These are phyloP conservation scores for Albizia julibrissin DNA, from an alignment of 306 rosid species.

Conservation along the genomic window DNA sequence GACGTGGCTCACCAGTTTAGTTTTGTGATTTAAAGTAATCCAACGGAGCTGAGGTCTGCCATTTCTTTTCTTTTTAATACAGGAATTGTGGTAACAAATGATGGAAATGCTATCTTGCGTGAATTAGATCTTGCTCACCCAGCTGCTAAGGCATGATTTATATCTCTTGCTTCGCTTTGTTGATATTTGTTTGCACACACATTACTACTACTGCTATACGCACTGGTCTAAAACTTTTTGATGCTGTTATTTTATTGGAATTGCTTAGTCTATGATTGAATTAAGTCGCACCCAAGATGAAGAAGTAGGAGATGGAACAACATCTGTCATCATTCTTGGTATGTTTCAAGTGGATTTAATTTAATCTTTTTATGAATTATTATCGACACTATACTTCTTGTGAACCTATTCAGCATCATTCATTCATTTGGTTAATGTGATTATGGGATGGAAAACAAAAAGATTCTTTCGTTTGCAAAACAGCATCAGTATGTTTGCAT, in stretches of 20 bases:
- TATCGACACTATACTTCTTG: not conserved
- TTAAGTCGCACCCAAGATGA: constrained; percentile 96
- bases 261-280: constrained; percentile 88
- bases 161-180: constrained; percentile 22
- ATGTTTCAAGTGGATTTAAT: constrained; percentile 18
- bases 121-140: constrained; percentile 97
- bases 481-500: not conserved
- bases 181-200: not conserved
- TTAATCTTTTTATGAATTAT: constrained; percentile 3
- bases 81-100: constrained; percentile 98
- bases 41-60: not conserved
- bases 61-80: constrained; percentile 19
- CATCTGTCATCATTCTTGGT: constrained; percentile 97
- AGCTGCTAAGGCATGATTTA: constrained; percentile 81
- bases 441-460: constrained; percentile 22
- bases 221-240: constrained; percentile 27
- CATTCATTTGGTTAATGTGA: not conserved
- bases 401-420: not conserved
- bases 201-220: not conserved
- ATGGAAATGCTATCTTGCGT: constrained; percentile 95
- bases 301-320: constrained; percentile 88
- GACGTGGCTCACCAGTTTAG: not conserved
- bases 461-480: not conserved
- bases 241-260: constrained; percentile 24
- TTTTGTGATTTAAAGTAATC: constrained; percentile 14